Evolutionary conservation across 345 rosid genomes (phyloP), one percentile per base, ranked within the genome.

Genomic region (Moricandia moricandioides): DNA sequence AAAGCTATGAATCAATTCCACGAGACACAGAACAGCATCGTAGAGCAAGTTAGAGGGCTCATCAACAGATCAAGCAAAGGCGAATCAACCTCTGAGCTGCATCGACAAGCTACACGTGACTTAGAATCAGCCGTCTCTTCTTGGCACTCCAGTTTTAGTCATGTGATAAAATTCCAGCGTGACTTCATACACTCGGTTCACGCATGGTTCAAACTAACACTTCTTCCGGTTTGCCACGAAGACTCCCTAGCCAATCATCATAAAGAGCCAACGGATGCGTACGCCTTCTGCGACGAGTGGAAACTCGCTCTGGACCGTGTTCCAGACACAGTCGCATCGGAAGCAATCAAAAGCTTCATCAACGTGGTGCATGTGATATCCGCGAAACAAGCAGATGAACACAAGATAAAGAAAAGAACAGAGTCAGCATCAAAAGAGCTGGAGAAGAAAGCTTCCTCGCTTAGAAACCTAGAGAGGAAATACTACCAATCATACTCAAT

Each of bases 241-340:
- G 88, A 85, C 40, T 21, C 68, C 12, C 35, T 47, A 0, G 7
- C 29, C 9, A 52, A 9, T 77, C 66, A 62, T 57, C 67, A 35
- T 5, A 79, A 54, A 64, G 89, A 86, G 62, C 84, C 62, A 4
- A 76, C 89, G 6, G 85, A 86, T 65, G 88, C 67, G 4, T 88
- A 69, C 75, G 77, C 82, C 35, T 94, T 94, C 80, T 92, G 84
- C 26, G 97, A 94, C 6, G 98, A 91, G 79, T 94, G 98, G 97
- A 94, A 92, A 85, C 88, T 77, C 18, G 88, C 97, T 51, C 88
- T 94, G 18, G 98, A 90, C 33, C 96, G 91, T 8, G 93, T 94
- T 45, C 98, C 97, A 0, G 98, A 94, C 76, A 89, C 92, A 1
- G 98, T 94, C 1, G 97, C 96, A 73, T 94, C 98, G 0, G 98